Base-by-base conservation (phyloP, 306 rosid genomes). In the Coriaria nepalensis region DNA sequence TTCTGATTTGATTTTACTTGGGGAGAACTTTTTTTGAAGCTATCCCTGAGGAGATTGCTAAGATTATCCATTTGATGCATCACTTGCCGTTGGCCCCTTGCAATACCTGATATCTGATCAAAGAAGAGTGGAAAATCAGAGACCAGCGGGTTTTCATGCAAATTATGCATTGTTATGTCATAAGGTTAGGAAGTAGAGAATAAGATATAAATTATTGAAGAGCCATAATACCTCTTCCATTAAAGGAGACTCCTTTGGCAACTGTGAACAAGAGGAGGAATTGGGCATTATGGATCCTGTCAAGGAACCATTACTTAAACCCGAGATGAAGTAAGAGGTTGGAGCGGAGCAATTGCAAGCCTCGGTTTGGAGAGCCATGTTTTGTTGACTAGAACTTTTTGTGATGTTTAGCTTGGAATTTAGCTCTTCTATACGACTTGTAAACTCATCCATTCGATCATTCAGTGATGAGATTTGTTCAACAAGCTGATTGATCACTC, bases 401-500 rank as follows among this genome's bases (percentile, higher is more conserved):
- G 69, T 74, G 54, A 60, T 53, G 47, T 71, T 65, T 52, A 90
- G 67, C 76, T 73, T 85, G 52, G 86, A 69, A 59, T 82, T 92
- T 57, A 92, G 67, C 77, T 92, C 98, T 60, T 92, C 98, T 4
- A 92, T 64, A 46, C 75, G 76, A 70, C 43, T 71, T n/a, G 96
- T 85, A 52, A 85, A 92, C 64, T 81, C 96, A 56, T 85, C 96
- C 87, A 92, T 92, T 59, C 96, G 77, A 63, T 92, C 98, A 68
- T 82, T 92, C 43, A 92, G 76, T 9, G 93, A 80, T 7, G 93
- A 81, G 43, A 92, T 82, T 75, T 85, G 96, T 38, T 92, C 96
- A 9, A 82, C 85, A 48, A 92, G 87, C 75, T 77, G 92, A 61
- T 60, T 79, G 43, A 77, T 62, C 41, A 66, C 75, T 44, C 78